These are phyloP conservation scores for Gamarada debralockiae DNA, from an alignment of 495 filamentous ascomycete genomes.

Conservation along the genomic window DNA sequence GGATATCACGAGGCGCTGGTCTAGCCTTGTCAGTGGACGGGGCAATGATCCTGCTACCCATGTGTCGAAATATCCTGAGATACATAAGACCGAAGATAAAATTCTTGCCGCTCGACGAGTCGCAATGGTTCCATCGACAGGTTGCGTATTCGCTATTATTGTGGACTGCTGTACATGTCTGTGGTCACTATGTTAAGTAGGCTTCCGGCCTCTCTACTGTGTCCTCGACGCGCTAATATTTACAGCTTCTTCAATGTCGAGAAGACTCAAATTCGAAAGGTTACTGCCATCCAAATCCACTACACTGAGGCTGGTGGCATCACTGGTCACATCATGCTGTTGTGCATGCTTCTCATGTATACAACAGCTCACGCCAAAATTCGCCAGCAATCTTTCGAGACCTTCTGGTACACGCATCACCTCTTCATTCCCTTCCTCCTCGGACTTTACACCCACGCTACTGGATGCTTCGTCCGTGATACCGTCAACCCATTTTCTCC, in stretches of 20 bases:
- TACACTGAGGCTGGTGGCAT: constrained; percentile 86
- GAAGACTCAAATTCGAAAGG: constrained; percentile 72
- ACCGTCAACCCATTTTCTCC: constrained; percentile 68
- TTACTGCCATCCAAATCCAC: constrained; percentile 84
- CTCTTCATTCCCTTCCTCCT: constrained; percentile 94
- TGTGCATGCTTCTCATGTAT: constrained; percentile 98
- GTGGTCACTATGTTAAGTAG: constrained; percentile 92
- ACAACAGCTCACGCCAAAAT: constrained; percentile 92
- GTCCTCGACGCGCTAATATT: too few species aligned
- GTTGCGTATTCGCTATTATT: constrained; percentile 84
- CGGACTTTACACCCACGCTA: constrained; percentile 90
- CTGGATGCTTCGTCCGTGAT: constrained; percentile 91
- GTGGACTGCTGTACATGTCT: constrained; percentile 73
- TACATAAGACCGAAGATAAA: constrained; percentile 81
- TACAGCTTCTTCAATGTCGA: constrained; percentile 92
- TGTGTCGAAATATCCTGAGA: constrained; percentile 86
- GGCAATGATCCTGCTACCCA: constrained; percentile 83
- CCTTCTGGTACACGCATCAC: constrained; percentile 99
- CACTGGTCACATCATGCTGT: constrained; percentile 94
- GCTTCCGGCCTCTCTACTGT: too few species aligned
- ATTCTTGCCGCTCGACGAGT: constrained; percentile 90
- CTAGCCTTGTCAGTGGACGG: constrained; percentile 77
- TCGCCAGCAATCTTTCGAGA: constrained; percentile 93
- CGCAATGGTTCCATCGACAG: constrained; percentile 94
- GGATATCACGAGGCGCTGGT: constrained; percentile 91